These are phyloP conservation scores for Periconia digitata DNA, from an alignment of 2,329 filamentous ascomycete genomes.

Conservation along the genomic window DNA sequence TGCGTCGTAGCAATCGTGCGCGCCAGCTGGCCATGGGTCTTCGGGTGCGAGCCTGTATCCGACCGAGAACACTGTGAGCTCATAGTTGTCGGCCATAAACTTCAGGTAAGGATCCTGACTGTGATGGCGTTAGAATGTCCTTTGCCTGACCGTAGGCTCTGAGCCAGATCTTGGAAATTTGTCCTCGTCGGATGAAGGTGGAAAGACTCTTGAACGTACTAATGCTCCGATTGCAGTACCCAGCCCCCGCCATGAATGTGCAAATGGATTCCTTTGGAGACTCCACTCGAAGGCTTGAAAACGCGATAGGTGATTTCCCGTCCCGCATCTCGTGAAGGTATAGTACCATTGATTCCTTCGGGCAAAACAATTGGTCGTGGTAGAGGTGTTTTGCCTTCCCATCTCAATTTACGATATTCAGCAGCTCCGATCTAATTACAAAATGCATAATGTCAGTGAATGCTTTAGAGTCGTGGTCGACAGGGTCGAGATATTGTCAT, in stretches of 20 bases:
- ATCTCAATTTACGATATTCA: slow-evolving; percentile 57
- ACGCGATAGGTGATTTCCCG: slow-evolving; percentile 56
- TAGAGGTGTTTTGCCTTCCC: slow-evolving; percentile 55
- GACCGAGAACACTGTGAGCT: slow-evolving; percentile 56
- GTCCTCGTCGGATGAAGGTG: not conserved
- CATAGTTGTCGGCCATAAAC: slow-evolving; percentile 52
- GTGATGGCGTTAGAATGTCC: slow-evolving; percentile 6
- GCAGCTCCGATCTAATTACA: slow-evolving; percentile 52
- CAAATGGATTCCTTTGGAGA: slow-evolving; percentile 51
- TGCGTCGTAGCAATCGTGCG: slow-evolving; percentile 61
- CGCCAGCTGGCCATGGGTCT: slow-evolving; percentile 57
- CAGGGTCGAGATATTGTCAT: not conserved
- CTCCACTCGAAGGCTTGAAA: slow-evolving; percentile 52
- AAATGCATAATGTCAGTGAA: not conserved
- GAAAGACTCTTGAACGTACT: slow-evolving; percentile 29
- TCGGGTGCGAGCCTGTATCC: slow-evolving; percentile 64
- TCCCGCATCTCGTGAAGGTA: slow-evolving; percentile 56
- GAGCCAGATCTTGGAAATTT: too few relatives aligned
- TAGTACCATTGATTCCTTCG: slow-evolving; percentile 48
- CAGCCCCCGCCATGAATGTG: slow-evolving; percentile 60
- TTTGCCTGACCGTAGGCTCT: not conserved
- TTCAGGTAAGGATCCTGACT: slow-evolving; percentile 54
- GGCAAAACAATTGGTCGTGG: slow-evolving; percentile 51
- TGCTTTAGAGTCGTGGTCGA: not conserved
- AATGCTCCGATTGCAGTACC: slow-evolving; percentile 46